Conservation (phyloP, 257 asterid species). For the Petrea volubilis region DNA sequence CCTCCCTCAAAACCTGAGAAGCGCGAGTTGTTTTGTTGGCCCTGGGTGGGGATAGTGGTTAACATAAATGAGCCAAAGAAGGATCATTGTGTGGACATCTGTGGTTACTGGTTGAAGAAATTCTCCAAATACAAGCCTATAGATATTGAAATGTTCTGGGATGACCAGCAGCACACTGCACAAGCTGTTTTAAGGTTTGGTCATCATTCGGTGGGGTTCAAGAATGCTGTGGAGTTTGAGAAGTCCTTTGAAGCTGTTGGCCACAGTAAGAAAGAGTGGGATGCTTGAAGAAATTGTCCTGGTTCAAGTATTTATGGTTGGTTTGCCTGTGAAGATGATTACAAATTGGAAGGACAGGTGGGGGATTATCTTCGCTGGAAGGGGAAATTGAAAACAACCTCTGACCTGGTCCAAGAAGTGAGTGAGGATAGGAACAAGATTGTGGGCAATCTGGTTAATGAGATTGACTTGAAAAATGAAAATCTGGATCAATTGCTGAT, state of each 20-base stretch:
- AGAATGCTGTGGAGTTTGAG: slow-evolving; percentile 57
- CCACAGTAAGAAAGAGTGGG: slow-evolving; percentile 57
- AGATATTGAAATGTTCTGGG: slow-evolving; percentile 48
- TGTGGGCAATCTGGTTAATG: no score
- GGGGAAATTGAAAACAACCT: slow-evolving; percentile 46
- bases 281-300: slow-evolving; percentile 21
- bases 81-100: slow-evolving; percentile 28
- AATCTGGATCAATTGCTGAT: no score
- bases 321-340: slow-evolving; percentile 68
- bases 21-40: no score
- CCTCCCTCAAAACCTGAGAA: slow-evolving; percentile 47
- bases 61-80: slow-evolving; percentile 46
- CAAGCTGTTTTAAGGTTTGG: slow-evolving; percentile 51
- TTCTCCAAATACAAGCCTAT: slow-evolving; percentile 51
- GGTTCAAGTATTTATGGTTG: slow-evolving; percentile 55
- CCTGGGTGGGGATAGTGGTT: no score
- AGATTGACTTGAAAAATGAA: no score
- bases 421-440: slow-evolving; percentile 40
- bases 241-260: slow-evolving; percentile 46
- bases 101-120: slow-evolving; percentile 46
- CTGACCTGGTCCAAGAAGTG: slow-evolving; percentile 50
- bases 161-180: slow-evolving; percentile 33
- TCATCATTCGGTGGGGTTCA: slow-evolving; percentile 63
- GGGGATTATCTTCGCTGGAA: slow-evolving; percentile 57
- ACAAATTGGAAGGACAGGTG: slow-evolving; percentile 48